Evolutionary conservation across 768 basidiomycete genomes (phyloP), one percentile per base, ranked within the genome.

Genomic region (Macrolepiota dolichaula): DNA sequence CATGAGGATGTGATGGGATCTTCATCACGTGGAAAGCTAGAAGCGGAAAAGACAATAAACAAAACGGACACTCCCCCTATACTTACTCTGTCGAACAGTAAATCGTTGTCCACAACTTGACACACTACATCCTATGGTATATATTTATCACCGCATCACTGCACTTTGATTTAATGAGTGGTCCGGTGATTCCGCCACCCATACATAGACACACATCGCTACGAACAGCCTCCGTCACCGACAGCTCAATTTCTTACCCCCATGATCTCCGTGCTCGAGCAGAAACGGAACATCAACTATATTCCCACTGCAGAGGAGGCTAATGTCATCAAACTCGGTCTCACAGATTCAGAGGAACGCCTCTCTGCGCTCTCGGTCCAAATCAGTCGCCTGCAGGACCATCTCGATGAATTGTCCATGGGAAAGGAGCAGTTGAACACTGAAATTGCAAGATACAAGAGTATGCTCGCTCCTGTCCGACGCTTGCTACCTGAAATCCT

Each of bases 401-500:
- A 35, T 9, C 25, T 32, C 25, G 25, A 17, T 6, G n/a, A 57
- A 17, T 47, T 57, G 2, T 57, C 46, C 24, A 22, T 36, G 22
- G 47, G 50, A n/a, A 38, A 50, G 47, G 35, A 57, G 47, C 57
- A 17, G 32, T 37, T 57, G 47, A 57, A 36, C 35, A 25, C 1
- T 32, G 49, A 36, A 25, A 50, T 50, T 15, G 25, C 32, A 9
- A 50, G 38, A 15, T 49, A 54, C 44, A 54, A 24, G n/a, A 46
- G 44, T n/a, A 27, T 61, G 13, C 32, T 61, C 15, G 52, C 67
- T 11, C 69, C 66, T 17, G 63, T 63, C 35, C 66, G 64, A 11
- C 64, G 63, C 4, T 29, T 69, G 15, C 59, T 65, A 25, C 46
- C 53, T 40, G 68, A 67, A 19, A 61, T 69, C 35, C 59, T 69